Evolutionary conservation across 805 yeast genomes (phyloP), one percentile per base, ranked within the genome.

Genomic region (Komagataella ulmi): DNA sequence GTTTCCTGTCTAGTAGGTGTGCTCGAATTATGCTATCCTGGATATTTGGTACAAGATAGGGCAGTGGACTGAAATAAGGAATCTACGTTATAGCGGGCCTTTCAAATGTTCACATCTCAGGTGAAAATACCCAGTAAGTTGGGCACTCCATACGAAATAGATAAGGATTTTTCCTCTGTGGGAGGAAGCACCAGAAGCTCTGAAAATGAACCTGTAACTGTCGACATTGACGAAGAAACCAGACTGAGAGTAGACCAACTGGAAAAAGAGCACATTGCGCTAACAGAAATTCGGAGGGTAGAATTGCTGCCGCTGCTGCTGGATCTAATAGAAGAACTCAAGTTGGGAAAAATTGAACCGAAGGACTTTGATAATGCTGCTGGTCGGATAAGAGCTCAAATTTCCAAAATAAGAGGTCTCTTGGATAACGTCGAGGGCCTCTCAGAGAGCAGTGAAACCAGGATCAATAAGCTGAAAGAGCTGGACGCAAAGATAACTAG

Each of bases 371-470:
- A 68, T 36, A 72, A 70, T 55, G 67, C 72, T 6, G 67, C 76
- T 24, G 80, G 80, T 18, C 61, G 74, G 12, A 67, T 76, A 40
- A 63, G 76, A 44, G 66, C 74, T 19, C 59, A 77, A 54, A 53
- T 75, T 24, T 61, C 60, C 50, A 67, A 59, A 49, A 60, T 73
- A 40, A 63, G 70, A 48, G 65, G 58, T 50, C 56, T 64, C 7
- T 56, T 75, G n/a, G 66, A 66, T 52, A 66, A 64, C 40, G 65
- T 75, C 8, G 76, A 74, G 48, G 80, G 77, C 1, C 62, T 74
- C 47, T 63, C 70, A 43, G 76, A 73, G 54, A 65, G 74, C 1
- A 66, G 71, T 14, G 73, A 68, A 46, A 67, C 64, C 17, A 56
- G 73, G 45, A 56, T 66, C 45, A 53, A 52, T 23, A 60, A 63